Evolutionary conservation across 306 rosid species (phyloP).

Genomic region (Medicago ruthenica): DNA sequence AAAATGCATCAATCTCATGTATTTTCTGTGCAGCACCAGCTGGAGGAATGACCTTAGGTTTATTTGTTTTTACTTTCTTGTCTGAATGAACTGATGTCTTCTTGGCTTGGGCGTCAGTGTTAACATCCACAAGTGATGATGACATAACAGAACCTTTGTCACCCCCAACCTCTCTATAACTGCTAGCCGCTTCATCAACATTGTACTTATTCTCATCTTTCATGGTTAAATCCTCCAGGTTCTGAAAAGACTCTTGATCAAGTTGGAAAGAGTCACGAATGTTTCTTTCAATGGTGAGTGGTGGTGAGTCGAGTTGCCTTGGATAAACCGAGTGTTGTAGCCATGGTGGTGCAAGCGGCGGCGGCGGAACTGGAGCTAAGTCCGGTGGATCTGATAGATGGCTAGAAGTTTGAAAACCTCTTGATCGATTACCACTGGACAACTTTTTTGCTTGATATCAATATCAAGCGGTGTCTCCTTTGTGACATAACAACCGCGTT

Average conservation of each 20-base stretch:
- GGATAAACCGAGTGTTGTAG: neutral
- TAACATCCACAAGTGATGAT: conserved; percentile 47
- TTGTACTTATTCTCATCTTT: conserved; percentile 50
- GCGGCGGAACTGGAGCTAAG: neutral
- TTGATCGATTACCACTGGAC: too few relatives aligned
- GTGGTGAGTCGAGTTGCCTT: neutral
- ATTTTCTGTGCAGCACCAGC: conserved; percentile 84
- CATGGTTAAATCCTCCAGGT: conserved; percentile 55
- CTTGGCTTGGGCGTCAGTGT: conserved; percentile 49
- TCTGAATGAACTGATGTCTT: conserved; percentile 49
- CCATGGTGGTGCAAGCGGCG: neutral
- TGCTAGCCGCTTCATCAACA: conserved; percentile 45
- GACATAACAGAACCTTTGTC: conserved; percentile 49
- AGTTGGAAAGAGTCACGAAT: neutral
- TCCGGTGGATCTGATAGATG: neutral
- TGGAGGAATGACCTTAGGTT: conserved; percentile 61
- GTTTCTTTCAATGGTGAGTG: neutral
- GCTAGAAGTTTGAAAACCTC: too few relatives aligned
- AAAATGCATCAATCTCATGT: conserved; percentile 76
- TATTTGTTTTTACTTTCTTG: conserved; percentile 40
- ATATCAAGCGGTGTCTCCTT: too few relatives aligned
- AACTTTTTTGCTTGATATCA: too few relatives aligned
- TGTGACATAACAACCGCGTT: too few relatives aligned
- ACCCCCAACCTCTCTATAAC: conserved; percentile 45
- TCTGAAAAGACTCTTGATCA: conserved; percentile 47